Evolutionary conservation across 805 yeast genomes (phyloP).

Genomic region (Metschnikowia koreensis): DNA sequence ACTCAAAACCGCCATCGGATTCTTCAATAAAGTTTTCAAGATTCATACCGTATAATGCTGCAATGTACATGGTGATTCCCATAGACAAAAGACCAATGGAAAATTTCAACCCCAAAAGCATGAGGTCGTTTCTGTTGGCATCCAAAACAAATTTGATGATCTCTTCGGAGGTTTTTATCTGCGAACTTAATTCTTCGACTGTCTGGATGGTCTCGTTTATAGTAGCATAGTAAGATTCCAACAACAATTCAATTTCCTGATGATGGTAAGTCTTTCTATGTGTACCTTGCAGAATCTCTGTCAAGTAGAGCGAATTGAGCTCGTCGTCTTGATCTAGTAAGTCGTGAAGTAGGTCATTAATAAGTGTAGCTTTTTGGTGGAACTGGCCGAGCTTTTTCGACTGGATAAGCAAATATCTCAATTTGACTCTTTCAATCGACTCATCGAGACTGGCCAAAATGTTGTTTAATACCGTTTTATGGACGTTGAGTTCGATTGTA

Average conservation of each 20-base stretch:
- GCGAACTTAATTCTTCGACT: constrained; percentile 71
- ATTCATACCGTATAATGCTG: constrained; percentile 95
- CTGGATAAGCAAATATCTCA: constrained; percentile 76
- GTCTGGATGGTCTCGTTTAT: constrained; percentile 94
- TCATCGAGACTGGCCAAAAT: constrained; percentile 76
- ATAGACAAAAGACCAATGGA: constrained; percentile 80
- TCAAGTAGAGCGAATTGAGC: constrained; percentile 73
- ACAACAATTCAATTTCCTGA: constrained; percentile 82
- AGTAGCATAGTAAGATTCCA: constrained; percentile 88
- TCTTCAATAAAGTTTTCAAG: constrained; percentile 90
- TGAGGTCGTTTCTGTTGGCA: constrained; percentile 88
- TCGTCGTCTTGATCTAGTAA: constrained; percentile 85
- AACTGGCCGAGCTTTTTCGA: constrained; percentile 83
- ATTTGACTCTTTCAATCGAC: constrained; percentile 74
- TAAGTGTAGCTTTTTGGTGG: constrained; percentile 76
- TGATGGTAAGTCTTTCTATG: constrained; percentile 62
- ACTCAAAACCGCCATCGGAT: constrained; percentile 62
- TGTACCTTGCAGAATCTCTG: constrained; percentile 50
- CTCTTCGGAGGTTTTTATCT: constrained; percentile 91
- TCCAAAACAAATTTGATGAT: constrained; percentile 90
- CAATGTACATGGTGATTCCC: constrained; percentile 76
- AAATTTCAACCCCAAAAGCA: constrained; percentile 81
- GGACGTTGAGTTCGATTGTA: constrained; percentile 84
- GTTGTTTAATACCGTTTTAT: constrained; percentile 69
- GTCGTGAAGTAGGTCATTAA: constrained; percentile 83